Percentiles rank a stretch among this genome's conserved stretches.
These are phyloP conservation scores for Saitoella complicata DNA, from an alignment of 805 yeast genomes.

Conservation along the genomic window DNA sequence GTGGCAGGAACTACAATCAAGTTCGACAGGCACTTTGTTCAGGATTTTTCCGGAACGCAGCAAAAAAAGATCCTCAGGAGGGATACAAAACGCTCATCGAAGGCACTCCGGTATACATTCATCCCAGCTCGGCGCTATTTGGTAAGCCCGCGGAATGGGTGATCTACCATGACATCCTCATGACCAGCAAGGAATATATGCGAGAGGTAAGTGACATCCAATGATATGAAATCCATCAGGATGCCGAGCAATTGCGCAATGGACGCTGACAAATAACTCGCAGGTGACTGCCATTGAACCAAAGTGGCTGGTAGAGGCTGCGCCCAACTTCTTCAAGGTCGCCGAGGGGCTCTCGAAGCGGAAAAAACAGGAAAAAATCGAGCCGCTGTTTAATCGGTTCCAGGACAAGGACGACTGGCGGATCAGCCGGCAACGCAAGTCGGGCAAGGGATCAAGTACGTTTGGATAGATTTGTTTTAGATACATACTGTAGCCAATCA, in stretches of 20 bases:
- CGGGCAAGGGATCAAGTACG: slow-evolving; percentile 4
- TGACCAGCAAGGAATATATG: slow-evolving; percentile 82
- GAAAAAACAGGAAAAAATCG: slow-evolving; percentile 47
- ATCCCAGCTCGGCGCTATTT: slow-evolving; percentile 68
- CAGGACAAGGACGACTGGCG: slow-evolving; percentile 63
- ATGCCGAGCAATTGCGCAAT: no score
- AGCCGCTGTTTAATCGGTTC: slow-evolving; percentile 50
- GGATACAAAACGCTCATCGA: slow-evolving; percentile 25
- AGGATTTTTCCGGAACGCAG: slow-evolving; percentile 56
- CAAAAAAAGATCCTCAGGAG: slow-evolving; percentile 49
- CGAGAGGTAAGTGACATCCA: slow-evolving; percentile 26
- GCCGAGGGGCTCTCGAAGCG: slow-evolving; percentile 37
- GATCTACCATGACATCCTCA: slow-evolving; percentile 66
- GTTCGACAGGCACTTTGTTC: slow-evolving; percentile 42
- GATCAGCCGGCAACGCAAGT: slow-evolving; percentile 30
- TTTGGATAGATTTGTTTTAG: no score
- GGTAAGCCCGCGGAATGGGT: slow-evolving; percentile 63
- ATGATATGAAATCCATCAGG: no score
- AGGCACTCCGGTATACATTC: slow-evolving; percentile 43
- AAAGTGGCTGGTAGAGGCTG: slow-evolving; percentile 56
- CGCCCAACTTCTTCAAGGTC: slow-evolving; percentile 58
- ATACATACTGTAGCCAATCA: no score
- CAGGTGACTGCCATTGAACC: slow-evolving; percentile 47
- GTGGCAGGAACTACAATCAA: slow-evolving; percentile 20
- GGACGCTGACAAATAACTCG: no score